phyloP scores from a whole-genome alignment of 1,284 basidiomycete species.

The Ceratobasidium sp. region DNA sequence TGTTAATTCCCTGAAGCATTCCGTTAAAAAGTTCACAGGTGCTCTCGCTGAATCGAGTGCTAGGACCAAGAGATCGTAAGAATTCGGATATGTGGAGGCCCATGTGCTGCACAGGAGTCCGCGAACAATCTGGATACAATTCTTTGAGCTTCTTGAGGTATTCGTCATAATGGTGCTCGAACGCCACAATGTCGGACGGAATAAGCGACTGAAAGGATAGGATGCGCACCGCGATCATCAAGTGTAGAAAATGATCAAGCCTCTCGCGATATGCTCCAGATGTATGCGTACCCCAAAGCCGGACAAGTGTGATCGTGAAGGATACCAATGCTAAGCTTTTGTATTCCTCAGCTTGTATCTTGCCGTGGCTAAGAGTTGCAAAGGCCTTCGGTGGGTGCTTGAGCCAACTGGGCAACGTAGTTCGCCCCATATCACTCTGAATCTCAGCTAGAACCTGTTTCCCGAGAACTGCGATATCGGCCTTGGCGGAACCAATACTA shows the following conservation, averaged over 20 bases:
- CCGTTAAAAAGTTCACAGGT: conserved; percentile 43
- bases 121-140: conserved; percentile 13
- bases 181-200: not conserved
- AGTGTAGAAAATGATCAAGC: conserved; percentile 30
- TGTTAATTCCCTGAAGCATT: conserved; percentile 16
- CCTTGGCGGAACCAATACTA: too few relatives aligned
- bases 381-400: conserved; percentile 25
- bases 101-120: conserved; percentile 31
- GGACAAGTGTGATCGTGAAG: conserved; percentile 44
- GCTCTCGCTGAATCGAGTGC: conserved; percentile 10
- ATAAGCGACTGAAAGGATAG: conserved; percentile 9
- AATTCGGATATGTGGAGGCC: conserved; percentile 30
- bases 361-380: conserved; percentile 39
- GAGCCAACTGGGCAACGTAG: conserved; percentile 41
- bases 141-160: conserved; percentile 3
- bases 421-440: conserved; percentile 22
- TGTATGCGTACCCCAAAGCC: conserved; percentile 14
- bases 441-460: conserved; percentile 7
- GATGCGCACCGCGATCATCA: conserved; percentile 18
- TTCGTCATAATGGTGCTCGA: not conserved
- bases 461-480: not conserved
- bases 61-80: conserved; percentile 28
- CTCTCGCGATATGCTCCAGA: not conserved
- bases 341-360: conserved; percentile 48
- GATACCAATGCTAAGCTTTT: conserved; percentile 42